These are phyloP conservation scores for Kwoniella europaea DNA, from an alignment of 768 basidiomycete species.

Conservation along the genomic window DNA sequence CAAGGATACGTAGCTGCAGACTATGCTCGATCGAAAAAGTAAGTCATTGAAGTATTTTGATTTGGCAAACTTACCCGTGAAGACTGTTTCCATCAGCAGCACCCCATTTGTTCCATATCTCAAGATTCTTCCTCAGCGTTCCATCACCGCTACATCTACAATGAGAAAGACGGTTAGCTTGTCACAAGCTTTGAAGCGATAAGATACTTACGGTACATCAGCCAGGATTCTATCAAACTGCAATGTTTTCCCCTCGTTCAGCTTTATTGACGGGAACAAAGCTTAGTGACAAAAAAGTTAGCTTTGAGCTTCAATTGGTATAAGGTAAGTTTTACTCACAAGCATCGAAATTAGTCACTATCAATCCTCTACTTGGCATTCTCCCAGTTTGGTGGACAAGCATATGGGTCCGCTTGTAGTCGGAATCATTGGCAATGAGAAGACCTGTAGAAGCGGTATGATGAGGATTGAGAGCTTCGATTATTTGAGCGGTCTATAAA, in stretches of 20 bases:
- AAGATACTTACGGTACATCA: constrained; percentile 77
- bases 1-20: constrained; percentile 87
- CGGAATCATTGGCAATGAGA: constrained; percentile 92
- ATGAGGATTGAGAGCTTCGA: constrained; percentile 89
- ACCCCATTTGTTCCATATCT: constrained; percentile 93
- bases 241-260: constrained; percentile 61
- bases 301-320: no score
- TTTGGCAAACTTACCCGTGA: constrained; percentile 68
- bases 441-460: constrained; percentile 77
- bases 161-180: constrained; percentile 6
- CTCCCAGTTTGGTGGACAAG: constrained; percentile 97
- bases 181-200: not conserved
- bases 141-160: constrained; percentile 83
- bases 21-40: constrained; percentile 60
- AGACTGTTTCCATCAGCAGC: constrained; percentile 87
- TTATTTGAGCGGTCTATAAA: constrained; percentile 83
- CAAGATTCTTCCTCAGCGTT: constrained; percentile 89
- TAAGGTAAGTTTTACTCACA: constrained; percentile 63
- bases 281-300: constrained; percentile 7
- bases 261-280: constrained; percentile 56
- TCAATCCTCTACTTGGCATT: constrained; percentile 84
- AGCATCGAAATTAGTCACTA: constrained; percentile 96
- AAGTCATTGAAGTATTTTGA: not conserved
- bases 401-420: constrained; percentile 90
- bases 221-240: constrained; percentile 92